phyloP scores from a whole-genome alignment of 2,329 filamentous ascomycete genomes.

The Fusarium sp. region DNA sequence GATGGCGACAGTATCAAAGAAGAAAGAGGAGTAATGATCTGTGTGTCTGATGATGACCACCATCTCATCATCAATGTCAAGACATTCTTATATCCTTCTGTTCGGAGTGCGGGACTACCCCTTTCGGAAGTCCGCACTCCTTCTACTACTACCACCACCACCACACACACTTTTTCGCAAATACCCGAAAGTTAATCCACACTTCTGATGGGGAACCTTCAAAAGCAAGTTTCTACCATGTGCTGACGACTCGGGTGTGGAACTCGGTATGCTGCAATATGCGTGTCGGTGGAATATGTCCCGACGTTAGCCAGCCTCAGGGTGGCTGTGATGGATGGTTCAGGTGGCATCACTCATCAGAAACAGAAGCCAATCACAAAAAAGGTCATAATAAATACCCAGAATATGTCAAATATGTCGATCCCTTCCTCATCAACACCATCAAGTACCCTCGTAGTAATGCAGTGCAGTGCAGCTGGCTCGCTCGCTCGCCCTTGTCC shows the following conservation, averaged over 20 bases:
- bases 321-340: not conserved
- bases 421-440: slow-evolving; percentile 21
- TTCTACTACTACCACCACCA: not conserved
- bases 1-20: not conserved
- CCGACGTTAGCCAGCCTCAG: slow-evolving; percentile 12
- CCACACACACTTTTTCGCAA: not conserved
- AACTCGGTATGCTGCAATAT: not conserved
- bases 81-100: slow-evolving; percentile 33
- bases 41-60: slow-evolving; percentile 1
- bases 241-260: not conserved
- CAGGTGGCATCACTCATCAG: not conserved
- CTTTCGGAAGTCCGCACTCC: slow-evolving; percentile 44
- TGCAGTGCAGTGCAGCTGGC: not conserved
- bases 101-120: slow-evolving; percentile 41
- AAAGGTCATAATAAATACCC: not conserved
- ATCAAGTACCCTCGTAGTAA: slow-evolving; percentile 11
- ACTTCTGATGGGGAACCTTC: not conserved
- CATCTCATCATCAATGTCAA: not conserved
- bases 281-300: slow-evolving; percentile 2
- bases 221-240: not conserved
- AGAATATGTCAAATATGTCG: slow-evolving; percentile 21
- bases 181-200: not conserved
- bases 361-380: not conserved
- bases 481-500: not conserved
- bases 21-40: not conserved